Conservation (phyloP, 306 rosid species). For the Sphenostylis stenocarpa region DNA sequence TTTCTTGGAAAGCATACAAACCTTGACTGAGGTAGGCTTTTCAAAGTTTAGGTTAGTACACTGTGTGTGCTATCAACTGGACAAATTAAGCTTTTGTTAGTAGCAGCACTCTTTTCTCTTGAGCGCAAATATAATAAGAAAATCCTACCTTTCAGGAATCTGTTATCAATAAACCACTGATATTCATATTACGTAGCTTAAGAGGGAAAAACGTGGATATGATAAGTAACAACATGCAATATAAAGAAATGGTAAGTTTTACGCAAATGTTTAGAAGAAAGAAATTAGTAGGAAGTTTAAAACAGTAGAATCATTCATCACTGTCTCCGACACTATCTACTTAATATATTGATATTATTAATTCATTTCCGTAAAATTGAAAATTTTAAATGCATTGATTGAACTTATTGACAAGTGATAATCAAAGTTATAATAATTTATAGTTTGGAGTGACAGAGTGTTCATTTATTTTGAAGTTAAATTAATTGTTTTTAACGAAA, state of each 20-base stretch:
- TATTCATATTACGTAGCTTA: neutral
- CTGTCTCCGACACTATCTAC: no score
- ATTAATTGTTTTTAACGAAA: neutral
- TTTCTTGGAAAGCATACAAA: constrained; percentile 37
- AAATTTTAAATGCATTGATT: no score
- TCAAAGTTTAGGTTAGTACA: neutral
- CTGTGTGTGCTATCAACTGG: neutral
- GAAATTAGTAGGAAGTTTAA: no score
- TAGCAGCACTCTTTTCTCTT: neutral
- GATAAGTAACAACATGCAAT: no score
- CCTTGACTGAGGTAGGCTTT: neutral
- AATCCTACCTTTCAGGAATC: neutral
- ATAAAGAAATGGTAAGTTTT: no score
- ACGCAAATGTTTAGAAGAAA: no score
- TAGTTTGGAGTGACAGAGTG: neutral
- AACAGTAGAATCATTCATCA: no score
- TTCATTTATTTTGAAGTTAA: neutral
- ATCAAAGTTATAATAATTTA: no score
- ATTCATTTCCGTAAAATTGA: no score
- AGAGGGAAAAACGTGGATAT: no score
- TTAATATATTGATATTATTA: no score
- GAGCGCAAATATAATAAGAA: neutral
- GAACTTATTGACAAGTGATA: no score
- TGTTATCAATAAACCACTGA: neutral
- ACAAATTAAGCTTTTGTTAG: neutral